Base-by-base conservation (phyloP, 2,329 filamentous ascomycete species). In the Helotiales sp. region DNA sequence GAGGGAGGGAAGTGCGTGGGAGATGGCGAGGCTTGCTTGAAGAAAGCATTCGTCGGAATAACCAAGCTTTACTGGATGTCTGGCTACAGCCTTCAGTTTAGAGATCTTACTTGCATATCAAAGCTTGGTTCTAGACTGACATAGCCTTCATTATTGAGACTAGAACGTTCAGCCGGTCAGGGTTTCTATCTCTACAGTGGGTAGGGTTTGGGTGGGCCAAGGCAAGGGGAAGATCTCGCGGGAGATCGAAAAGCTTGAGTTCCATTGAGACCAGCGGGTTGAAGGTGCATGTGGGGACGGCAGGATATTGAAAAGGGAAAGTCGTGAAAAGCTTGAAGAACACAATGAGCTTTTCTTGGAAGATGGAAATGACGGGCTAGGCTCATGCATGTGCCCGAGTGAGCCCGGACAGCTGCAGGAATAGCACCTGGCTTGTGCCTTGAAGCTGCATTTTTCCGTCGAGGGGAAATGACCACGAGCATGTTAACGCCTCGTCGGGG, bases 231-330 rank as follows among this genome's bases (percentile, higher is more conserved):
- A 30, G 24, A 52, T 52, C 49, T 52, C 13, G 49, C 49, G 24
- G 49, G 49, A 30, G 49, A 52, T 52, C 47, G 47, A 50, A 50
- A 50, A 50, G 47, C 47, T 50, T 50, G 22, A 28, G 24, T 50
- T n/a, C n/a, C n/a, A n/a, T n/a, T 13, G 17, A 24, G 47, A 22
- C 17, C 49, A 7, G 24, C 24, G 17, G 24, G 13, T n/a, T 17
- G 17, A 20, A n/a, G 13, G 6, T 52, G 22, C 6, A 52, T 52
- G 24, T n/a, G 24, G 49, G 24, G 13, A 52, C 11, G 24, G 24
- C 7, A n/a, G n/a, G n/a, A n/a, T n/a, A n/a, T n/a, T n/a, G n/a
- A n/a, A n/a, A n/a, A n/a, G n/a, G n/a, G n/a, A n/a, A n/a, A n/a
- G n/a, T n/a, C n/a, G 15, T n/a, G 24, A 52, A 30, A 30, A 26